phyloP scores from a whole-genome alignment of 805 yeast species.

The Metschnikowia koreensis region DNA sequence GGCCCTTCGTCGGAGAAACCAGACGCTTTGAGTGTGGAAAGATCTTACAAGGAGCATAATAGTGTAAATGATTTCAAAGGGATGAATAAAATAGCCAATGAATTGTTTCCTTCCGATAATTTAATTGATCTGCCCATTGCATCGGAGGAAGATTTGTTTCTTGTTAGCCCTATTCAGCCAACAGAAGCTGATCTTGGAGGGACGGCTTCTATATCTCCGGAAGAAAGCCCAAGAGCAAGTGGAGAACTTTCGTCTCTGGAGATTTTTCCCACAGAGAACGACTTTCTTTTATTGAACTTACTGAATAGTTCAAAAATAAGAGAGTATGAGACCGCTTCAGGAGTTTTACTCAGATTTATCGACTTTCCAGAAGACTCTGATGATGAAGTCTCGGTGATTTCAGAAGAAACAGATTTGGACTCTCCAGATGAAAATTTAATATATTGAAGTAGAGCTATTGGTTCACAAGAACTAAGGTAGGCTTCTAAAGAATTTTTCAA shows the following conservation, averaged over 20 bases:
- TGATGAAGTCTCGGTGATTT: background rate
- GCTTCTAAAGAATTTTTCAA: no score
- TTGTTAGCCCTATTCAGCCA: background rate
- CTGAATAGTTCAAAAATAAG: background rate
- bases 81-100: background rate
- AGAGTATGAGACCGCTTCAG: slow-evolving; percentile 2
- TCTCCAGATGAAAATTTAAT: no score
- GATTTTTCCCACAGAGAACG: background rate
- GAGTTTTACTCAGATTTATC: background rate
- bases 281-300: background rate
- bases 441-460: no score
- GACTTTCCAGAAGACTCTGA: background rate
- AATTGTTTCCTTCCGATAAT: background rate
- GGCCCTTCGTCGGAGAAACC: background rate
- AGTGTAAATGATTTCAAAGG: background rate
- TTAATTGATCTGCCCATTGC: slow-evolving; percentile 4
- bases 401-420: background rate
- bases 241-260: background rate
- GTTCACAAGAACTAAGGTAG: no score
- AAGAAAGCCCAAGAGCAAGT: background rate
- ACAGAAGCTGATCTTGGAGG: background rate
- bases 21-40: background rate
- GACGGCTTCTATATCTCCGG: background rate
- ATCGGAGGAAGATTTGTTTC: background rate
- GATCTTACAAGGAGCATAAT: background rate